A percentile compares a stretch with the other conserved stretches of the same genome.
phyloP scores from a whole-genome alignment of 805 yeast genomes.

The Candida cerambycidarum region DNA sequence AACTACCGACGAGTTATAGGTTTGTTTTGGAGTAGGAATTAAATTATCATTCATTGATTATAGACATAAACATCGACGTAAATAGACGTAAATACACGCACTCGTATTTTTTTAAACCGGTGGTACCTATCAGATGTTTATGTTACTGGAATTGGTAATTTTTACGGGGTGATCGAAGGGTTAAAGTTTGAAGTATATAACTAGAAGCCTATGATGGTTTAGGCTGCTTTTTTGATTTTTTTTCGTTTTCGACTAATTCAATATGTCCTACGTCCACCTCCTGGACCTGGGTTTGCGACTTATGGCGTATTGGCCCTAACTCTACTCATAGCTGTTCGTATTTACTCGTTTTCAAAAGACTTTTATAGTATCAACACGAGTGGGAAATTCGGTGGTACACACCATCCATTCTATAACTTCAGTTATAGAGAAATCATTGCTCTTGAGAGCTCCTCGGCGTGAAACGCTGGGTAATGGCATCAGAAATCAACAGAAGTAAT shows the following conservation, averaged over 20 bases:
- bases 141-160: too few relatives aligned
- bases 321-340: slow-evolving; percentile 47
- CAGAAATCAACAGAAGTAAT: slow-evolving; percentile 42
- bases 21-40: neutral
- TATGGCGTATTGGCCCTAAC: slow-evolving; percentile 24
- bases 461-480: slow-evolving; percentile 60
- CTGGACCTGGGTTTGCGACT: slow-evolving; percentile 8
- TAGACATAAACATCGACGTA: too few relatives aligned
- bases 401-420: slow-evolving; percentile 36
- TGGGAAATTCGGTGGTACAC: slow-evolving; percentile 69
- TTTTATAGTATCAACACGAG: slow-evolving; percentile 32
- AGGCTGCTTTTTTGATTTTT: too few relatives aligned
- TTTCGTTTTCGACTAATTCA: too few relatives aligned
- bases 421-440: slow-evolving; percentile 21
- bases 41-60: slow-evolving; percentile 5
- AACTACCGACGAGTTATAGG: neutral
- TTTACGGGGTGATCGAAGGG: too few relatives aligned
- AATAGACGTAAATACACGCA: too few relatives aligned
- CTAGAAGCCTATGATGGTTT: too few relatives aligned
- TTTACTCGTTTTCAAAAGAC: slow-evolving; percentile 43
- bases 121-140: neutral
- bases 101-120: neutral
- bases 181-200: too few relatives aligned
- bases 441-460: slow-evolving; percentile 59
- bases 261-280: too few relatives aligned